phyloP scores from a whole-genome alignment of 2,329 filamentous ascomycete genomes.

The Cercospora sojina region DNA sequence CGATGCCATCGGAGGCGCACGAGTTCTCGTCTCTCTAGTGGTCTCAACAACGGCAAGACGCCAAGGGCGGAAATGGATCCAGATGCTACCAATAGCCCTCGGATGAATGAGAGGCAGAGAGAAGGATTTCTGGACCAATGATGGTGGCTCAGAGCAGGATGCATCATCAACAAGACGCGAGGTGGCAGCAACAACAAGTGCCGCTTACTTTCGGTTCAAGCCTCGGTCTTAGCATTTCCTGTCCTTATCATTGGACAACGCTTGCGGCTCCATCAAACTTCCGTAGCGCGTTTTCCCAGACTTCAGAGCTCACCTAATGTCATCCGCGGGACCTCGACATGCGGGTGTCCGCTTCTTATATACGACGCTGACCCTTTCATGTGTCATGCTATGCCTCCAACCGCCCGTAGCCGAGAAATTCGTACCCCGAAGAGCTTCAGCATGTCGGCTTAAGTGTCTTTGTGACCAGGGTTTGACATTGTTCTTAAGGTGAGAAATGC shows the following conservation, averaged over 20 bases:
- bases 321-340: not conserved
- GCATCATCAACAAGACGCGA: not conserved
- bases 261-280: not conserved
- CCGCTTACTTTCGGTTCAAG: not conserved
- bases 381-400: constrained; percentile 2
- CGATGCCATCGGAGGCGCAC: too few species aligned
- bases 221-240: not conserved
- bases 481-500: constrained; percentile 6
- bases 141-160: not conserved
- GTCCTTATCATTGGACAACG: not conserved
- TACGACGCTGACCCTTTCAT: constrained; percentile 3
- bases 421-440: not conserved
- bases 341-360: not conserved
- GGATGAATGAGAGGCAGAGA: too few species aligned
- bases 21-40: too few species aligned
- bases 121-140: too few species aligned
- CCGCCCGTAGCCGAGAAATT: not conserved
- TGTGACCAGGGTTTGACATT: constrained; percentile 6
- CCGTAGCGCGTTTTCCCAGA: not conserved
- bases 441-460: constrained; percentile 12
- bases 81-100: too few species aligned
- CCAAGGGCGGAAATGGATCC: too few species aligned
- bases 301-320: not conserved
- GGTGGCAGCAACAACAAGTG: not conserved
- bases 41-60: too few species aligned